Evolutionary conservation across 1,284 basidiomycete species (phyloP), one percentile per base, ranked within the genome.

Genomic region (Naganishia sp.): DNA sequence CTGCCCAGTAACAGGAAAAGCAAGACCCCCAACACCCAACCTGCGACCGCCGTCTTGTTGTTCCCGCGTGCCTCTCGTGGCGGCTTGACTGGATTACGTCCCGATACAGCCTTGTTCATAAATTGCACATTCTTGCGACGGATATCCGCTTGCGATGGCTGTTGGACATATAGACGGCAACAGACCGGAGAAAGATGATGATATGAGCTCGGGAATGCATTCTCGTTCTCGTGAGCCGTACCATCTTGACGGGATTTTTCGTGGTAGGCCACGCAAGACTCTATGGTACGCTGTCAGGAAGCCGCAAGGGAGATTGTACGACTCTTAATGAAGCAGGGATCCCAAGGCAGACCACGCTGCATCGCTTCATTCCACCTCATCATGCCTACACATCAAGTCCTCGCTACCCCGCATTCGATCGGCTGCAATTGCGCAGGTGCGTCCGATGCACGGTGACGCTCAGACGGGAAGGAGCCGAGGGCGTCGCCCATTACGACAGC

Each of bases 101-200:
- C 66, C n/a, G 47, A 45, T 41, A 50, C 31, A 9, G 66, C 66
- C 31, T 63, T 63, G 28, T 63, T 52, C 46, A 63, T 55, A 21
- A 67, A 67, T 6, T 61, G 58, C 6, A 60, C 66, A 54, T 67
- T 67, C 52, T 61, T 53, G 58, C 66, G 66, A 23, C 61, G 58
- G 47, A 67, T 67, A 57, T 67, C 66, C 39, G 66, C 66, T 57
- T 67, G 66, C 4, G 66, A 67, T 18, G 66, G 66, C 66, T 66
- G 45, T 52, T n/a, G 18, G 49, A 23, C 25, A 31, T 5, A 1
- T 17, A 23, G 10, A 51, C n/a, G 28, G 61, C 41, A 21, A 6
- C 11, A 35, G 6, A 52, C 39, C 2, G 42, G 60, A 18, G 41
- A 11, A 15, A 11, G 49, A 11, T 13, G 41, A 15, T 32, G 25